Conservation (phyloP, 2,329 filamentous ascomycete species). For the Coleophoma crateriformis region DNA sequence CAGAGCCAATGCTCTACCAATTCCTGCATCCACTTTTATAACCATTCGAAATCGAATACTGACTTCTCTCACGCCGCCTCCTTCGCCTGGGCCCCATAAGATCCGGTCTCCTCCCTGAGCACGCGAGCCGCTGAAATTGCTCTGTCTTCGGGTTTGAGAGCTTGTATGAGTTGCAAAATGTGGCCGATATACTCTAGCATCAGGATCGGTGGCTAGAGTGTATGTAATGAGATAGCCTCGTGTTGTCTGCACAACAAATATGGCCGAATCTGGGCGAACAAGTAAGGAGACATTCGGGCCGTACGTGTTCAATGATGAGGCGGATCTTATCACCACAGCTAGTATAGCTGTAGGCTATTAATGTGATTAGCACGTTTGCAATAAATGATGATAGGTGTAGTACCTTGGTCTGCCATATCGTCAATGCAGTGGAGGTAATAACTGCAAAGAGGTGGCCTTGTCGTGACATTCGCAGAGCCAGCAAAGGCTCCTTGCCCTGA, state of each 20-base stretch:
- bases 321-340: constrained; percentile 77
- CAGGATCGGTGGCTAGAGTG: constrained; percentile 78
- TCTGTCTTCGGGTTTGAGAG: constrained; percentile 56
- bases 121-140: constrained; percentile 49
- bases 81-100: constrained; percentile 74
- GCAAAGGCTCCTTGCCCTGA: constrained; percentile 53
- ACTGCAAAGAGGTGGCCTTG: constrained; percentile 81
- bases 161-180: constrained; percentile 67
- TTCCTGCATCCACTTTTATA: constrained; percentile 95
- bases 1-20: constrained; percentile 78
- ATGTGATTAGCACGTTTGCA: constrained; percentile 7
- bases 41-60: constrained; percentile 94
- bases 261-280: constrained; percentile 84
- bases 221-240: constrained; percentile 91
- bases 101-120: constrained; percentile 49
- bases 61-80: constrained; percentile 75
- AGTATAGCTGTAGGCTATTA: constrained; percentile 79
- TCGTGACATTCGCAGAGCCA: constrained; percentile 72
- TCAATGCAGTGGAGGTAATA: constrained; percentile 78
- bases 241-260: constrained; percentile 84
- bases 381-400: constrained; percentile 3
- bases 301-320: constrained; percentile 73
- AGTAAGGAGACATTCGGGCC: constrained; percentile 80
- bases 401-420: constrained; percentile 96
- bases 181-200: constrained; percentile 78